Base-by-base conservation (phyloP, 2,329 filamentous ascomycete genomes). In the Aaosphaeria pasadenensis region DNA sequence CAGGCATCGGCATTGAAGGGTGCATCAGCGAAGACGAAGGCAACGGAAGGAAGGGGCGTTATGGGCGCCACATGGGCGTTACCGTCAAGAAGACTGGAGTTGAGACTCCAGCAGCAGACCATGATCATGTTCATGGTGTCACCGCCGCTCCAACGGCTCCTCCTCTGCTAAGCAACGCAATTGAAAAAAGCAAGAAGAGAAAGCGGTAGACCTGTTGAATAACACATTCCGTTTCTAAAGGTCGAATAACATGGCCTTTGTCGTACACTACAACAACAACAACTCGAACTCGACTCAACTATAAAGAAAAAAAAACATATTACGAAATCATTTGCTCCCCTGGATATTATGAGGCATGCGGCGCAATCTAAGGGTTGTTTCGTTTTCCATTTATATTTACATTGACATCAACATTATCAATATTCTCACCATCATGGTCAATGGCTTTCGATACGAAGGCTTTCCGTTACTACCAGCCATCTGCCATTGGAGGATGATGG, bases 1-100 rank as follows among this genome's bases (percentile, higher is more conserved):
- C 94, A 39, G 94, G 94, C 17, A 89, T 99, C 60, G 88, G 88
- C 48, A 85, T 90, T 50, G 94, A 97, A 58, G 89, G 92, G 55
- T 99, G 94, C 71, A 84, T 99, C 71, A 96, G 91, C 71, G 94
- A 99, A 72, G 94, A 99, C 62, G 94, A 99, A 73, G 91, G 91
- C 55, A 97, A 97, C 70, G 94, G 92, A 55, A 88, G 94, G 64
- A 97, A 96, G 73, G 94, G 94, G 54, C 86, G 94, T 49, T 97
- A 96, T 60, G 83, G 84, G 50, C 77, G 84, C 49, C 80, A 86
- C 66, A 85, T 87, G 84, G 82, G 84, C 45, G 83, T 86, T 31
- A 75, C 83, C 1, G 79, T 86, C 53, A 86, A 85, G 72, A 85
- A 84, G 62, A 66, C 63, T 13, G 57, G 60, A 30, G 74, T 76